Conservation (phyloP, 768 basidiomycete species). For the Candolleomyces eurysporus region DNA sequence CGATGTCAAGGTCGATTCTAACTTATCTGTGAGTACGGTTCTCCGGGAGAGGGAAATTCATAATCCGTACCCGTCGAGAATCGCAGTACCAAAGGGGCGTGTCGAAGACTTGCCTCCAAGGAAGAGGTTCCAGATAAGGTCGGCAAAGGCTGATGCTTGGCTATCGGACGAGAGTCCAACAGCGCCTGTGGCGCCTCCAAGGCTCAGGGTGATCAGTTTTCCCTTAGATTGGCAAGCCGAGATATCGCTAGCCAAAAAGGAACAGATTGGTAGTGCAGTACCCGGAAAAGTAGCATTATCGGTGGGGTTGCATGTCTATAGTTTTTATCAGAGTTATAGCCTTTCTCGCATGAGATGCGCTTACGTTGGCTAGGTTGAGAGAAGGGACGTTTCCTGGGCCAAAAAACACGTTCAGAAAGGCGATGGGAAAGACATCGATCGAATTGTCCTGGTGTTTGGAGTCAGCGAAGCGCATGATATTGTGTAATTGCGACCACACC, state of each 20-base stretch:
- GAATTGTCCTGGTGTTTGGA: constrained; percentile 48
- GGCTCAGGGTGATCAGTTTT: constrained; percentile 56
- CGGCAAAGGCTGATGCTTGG: constrained; percentile 57
- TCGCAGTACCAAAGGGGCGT: constrained; percentile 68
- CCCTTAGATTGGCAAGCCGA: constrained; percentile 62
- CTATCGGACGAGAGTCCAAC: constrained; percentile 58
- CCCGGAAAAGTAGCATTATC: constrained; percentile 60
- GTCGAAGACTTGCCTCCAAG: constrained; percentile 55
- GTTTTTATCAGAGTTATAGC: neutral
- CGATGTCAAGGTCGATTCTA: constrained; percentile 73
- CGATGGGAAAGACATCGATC: constrained; percentile 66
- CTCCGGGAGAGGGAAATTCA: neutral
- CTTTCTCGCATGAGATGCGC: constrained; percentile 9
- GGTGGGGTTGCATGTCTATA: constrained; percentile 59
- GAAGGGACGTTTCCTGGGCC: constrained; percentile 59
- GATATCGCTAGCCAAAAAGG: constrained; percentile 59
- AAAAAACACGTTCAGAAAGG: constrained; percentile 69
- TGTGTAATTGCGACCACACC: constrained; percentile 25
- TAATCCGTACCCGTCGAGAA: constrained; percentile 62
- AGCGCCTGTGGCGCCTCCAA: constrained; percentile 62
- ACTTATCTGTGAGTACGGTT: neutral
- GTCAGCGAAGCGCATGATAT: constrained; percentile 5
- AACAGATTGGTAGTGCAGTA: constrained; percentile 60
- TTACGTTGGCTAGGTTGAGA: constrained; percentile 68
- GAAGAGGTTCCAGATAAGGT: constrained; percentile 72